phyloP scores from a whole-genome alignment of 257 asterid genomes.

The Petunia axillaris region DNA sequence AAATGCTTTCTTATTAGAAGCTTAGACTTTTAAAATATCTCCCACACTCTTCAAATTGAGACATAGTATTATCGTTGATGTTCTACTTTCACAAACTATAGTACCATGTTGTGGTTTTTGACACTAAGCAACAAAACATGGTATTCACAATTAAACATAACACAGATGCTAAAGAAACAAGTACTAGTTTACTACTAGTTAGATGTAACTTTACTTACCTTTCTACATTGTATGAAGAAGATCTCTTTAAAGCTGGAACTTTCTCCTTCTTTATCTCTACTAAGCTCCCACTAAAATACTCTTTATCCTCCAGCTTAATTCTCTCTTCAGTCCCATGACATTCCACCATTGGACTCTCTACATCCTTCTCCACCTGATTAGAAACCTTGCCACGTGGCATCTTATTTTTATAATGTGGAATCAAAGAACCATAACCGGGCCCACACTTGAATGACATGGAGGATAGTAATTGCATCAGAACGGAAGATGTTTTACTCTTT shows the following conservation, averaged over 20 bases:
- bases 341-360: conserved; percentile 33
- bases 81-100: no score
- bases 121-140: background rate
- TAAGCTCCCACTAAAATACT: conserved; percentile 73
- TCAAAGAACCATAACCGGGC: conserved; percentile 53
- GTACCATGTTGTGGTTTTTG: background rate
- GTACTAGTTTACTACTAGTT: background rate
- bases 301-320: conserved; percentile 61
- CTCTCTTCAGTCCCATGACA: conserved; percentile 32
- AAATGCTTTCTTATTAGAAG: no score
- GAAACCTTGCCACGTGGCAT: conserved; percentile 57
- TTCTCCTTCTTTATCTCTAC: conserved; percentile 61
- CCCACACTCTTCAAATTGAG: no score
- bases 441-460: conserved; percentile 73
- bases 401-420: conserved; percentile 61
- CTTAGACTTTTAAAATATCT: no score
- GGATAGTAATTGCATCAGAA: conserved; percentile 71
- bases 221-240: conserved; percentile 78
- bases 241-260: conserved; percentile 60
- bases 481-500: conserved; percentile 56
- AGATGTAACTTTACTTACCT: conserved; percentile 45
- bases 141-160: background rate
- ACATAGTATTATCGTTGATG: no score
- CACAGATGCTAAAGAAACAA: background rate
- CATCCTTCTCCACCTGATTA: conserved; percentile 44